Conservation (phyloP, 805 yeast species). For the Candida stauntonica region DNA sequence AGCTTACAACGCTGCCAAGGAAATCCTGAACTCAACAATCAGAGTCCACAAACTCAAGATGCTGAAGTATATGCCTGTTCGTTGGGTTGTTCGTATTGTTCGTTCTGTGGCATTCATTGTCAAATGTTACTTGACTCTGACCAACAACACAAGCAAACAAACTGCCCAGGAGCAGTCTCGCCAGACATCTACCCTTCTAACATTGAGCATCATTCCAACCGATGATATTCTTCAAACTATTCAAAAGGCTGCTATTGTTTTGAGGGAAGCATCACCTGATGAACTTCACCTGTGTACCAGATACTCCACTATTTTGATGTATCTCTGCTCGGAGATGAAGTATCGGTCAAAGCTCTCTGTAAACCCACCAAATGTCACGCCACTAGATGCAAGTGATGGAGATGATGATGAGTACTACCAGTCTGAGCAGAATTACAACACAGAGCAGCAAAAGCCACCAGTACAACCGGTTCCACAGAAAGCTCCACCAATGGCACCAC, state of each 20-base stretch:
- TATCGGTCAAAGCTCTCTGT: slow-evolving; percentile 33
- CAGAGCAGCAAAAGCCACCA: not conserved
- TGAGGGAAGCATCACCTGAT: slow-evolving; percentile 84
- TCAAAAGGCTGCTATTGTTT: slow-evolving; percentile 65
- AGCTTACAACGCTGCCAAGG: slow-evolving; percentile 83
- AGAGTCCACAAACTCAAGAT: slow-evolving; percentile 61
- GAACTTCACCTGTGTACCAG: slow-evolving; percentile 80
- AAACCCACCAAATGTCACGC: slow-evolving; percentile 27
- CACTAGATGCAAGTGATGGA: slow-evolving; percentile 20
- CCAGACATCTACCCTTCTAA: slow-evolving; percentile 44
- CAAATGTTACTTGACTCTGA: slow-evolving; percentile 70
- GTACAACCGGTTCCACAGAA: too few species aligned
- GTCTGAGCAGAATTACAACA: not conserved
- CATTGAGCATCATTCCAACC: slow-evolving; percentile 55
- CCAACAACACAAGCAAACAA: slow-evolving; percentile 26
- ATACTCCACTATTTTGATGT: slow-evolving; percentile 73
- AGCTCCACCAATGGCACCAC: slow-evolving; percentile 2
- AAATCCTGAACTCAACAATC: slow-evolving; percentile 64
- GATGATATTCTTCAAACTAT: slow-evolving; percentile 68
- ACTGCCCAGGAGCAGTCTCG: slow-evolving; percentile 37
- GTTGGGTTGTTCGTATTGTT: slow-evolving; percentile 85
- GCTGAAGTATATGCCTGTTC: slow-evolving; percentile 79
- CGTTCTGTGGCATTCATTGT: slow-evolving; percentile 88
- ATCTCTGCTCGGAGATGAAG: slow-evolving; percentile 71
- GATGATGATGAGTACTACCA: slow-evolving; percentile 12